These are phyloP conservation scores for Choiromyces venosus DNA, from an alignment of 495 filamentous ascomycete genomes.

Conservation along the genomic window DNA sequence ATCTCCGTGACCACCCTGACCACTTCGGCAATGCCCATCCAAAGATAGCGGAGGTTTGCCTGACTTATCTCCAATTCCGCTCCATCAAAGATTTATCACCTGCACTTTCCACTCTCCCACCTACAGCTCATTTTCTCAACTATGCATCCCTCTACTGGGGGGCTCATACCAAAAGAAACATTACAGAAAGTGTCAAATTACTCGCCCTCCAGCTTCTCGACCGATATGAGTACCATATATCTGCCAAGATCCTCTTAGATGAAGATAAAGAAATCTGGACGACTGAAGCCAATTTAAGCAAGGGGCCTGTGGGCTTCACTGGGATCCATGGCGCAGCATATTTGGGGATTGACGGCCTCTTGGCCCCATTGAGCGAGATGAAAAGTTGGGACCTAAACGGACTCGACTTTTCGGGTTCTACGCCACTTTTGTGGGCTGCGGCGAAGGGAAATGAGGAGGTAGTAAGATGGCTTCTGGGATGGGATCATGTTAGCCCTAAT, in stretches of 20 bases:
- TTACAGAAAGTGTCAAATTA: accelerated
- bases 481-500: constrained; percentile 44
- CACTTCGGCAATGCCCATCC: too few species aligned
- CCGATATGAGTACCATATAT: too few species aligned
- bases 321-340: background rate
- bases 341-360: background rate
- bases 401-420: constrained; percentile 40
- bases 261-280: background rate
- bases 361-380: background rate
- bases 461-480: constrained; percentile 40
- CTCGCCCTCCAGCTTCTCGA: accelerated
- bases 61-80: too few species aligned
- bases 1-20: too few species aligned
- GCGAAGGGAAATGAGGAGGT: constrained; percentile 32
- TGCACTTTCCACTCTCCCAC: too few species aligned
- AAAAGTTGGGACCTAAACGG: too few species aligned
- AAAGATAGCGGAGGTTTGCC: too few species aligned
- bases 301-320: constrained; percentile 33
- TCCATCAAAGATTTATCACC: too few species aligned
- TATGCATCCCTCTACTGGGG: too few species aligned
- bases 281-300: constrained; percentile 6
- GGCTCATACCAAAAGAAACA: too few species aligned
- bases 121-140: too few species aligned
- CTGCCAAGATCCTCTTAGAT: background rate
- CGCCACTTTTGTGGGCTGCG: background rate